Evolutionary conservation across 352 stramenopile genomes (phyloP).

Genomic region (Thalassiosira exigua): DNA sequence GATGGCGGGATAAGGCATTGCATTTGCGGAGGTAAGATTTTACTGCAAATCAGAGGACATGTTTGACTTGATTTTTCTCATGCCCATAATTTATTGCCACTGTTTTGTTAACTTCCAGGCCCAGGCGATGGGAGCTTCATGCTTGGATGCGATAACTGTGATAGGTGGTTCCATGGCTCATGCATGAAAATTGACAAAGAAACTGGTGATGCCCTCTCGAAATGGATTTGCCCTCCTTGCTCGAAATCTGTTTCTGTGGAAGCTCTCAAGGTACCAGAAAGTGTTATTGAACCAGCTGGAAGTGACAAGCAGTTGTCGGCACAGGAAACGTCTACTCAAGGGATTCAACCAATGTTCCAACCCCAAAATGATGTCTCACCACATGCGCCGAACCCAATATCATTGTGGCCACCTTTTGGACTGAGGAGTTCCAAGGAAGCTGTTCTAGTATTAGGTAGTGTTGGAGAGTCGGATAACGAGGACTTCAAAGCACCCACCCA

Average conservation of each 20-base stretch:
- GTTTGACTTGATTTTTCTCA: too few relatives aligned
- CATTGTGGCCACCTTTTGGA: constrained; percentile 81
- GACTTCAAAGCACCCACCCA: constrained; percentile 43
- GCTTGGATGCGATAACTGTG: constrained; percentile 85
- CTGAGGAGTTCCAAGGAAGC: constrained; percentile 61
- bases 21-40: constrained; percentile 65
- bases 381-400: constrained; percentile 60
- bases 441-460: constrained; percentile 56
- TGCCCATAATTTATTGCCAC: too few relatives aligned
- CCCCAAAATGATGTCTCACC: constrained; percentile 51
- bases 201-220: constrained; percentile 52
- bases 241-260: constrained; percentile 20
- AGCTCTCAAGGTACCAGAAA: constrained; percentile 22
- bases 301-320: constrained; percentile 16
- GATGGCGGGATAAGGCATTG: constrained; percentile 72
- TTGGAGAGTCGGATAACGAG: constrained; percentile 57
- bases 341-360: constrained; percentile 8
- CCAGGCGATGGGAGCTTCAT: constrained; percentile 86
- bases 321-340: constrained; percentile 20
- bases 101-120: constrained; percentile 32
- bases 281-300: constrained; percentile 16
- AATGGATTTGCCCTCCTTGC: constrained; percentile 75
- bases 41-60: too few relatives aligned
- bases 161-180: constrained; percentile 85
- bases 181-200: constrained; percentile 80